phyloP scores from a whole-genome alignment of 169 alveolate genomes.

The Cryptosporidium ryanae region DNA sequence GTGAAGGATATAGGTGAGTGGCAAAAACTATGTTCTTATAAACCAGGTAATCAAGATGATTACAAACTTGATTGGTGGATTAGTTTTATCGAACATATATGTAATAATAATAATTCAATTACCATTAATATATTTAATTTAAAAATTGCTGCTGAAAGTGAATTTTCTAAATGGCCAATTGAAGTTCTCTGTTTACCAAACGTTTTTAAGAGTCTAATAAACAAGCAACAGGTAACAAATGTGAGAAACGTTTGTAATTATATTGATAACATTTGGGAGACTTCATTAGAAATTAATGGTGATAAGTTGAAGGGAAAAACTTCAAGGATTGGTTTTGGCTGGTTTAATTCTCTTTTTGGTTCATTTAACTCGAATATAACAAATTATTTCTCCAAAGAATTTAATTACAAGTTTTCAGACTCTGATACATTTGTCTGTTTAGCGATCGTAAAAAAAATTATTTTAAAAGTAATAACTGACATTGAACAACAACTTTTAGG shows the following conservation, averaged over 20 bases:
- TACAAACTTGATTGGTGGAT: conserved; percentile 73
- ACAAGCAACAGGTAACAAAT: conserved; percentile 7
- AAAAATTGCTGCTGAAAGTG: conserved; percentile 9
- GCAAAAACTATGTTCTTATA: conserved; percentile 65
- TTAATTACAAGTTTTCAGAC: not conserved
- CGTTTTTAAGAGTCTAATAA: conserved; percentile 30
- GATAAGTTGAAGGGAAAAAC: not conserved
- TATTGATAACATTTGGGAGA: conserved; percentile 31
- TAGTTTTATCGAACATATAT: conserved; percentile 6
- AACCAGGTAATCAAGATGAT: conserved; percentile 45
- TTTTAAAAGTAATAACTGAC: conserved; percentile 24
- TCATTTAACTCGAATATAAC: conserved; percentile 2
- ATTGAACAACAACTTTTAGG: conserved; percentile 24
- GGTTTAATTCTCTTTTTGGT: conserved; percentile 29
- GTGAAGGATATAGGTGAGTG: conserved; percentile 71
- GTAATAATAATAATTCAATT: conserved; percentile 34
- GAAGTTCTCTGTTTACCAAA: conserved; percentile 57
- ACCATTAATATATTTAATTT: conserved; percentile 13
- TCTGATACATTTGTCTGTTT: conserved; percentile 30
- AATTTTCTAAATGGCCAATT: conserved; percentile 63
- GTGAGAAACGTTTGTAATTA: not conserved
- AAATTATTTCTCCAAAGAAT: conserved; percentile 3
- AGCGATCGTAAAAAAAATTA: conserved; percentile 1
- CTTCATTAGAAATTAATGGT: not conserved
- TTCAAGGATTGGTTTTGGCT: conserved; percentile 32